Base-by-base conservation (phyloP, 1,139 yeast species). In the Hansenula lynferdii region DNA sequence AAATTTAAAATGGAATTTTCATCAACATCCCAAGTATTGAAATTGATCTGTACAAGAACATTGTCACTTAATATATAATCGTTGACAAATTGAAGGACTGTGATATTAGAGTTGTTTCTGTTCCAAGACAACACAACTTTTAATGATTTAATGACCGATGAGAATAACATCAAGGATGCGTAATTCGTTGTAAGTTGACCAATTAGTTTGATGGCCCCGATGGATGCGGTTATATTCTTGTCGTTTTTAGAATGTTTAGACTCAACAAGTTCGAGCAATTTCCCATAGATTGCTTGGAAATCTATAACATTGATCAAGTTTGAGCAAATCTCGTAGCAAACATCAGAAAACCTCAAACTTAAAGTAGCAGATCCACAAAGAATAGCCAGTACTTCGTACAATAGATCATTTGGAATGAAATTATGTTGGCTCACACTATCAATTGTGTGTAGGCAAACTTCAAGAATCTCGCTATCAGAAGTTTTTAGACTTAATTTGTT, bases 361-460 rank as follows among this genome's bases (percentile, higher is more conserved):
- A 68, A 45, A 10, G 64, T 57, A 16, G 65, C 50, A 0, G 77
- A 72, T 5, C 75, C 74, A 41, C 84, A 73, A 5, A 81, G 50
- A 11, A 77, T 66, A 32, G 66, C 68, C 5, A 80, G 52, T 2
- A 69, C 58, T 16, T 62, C 61, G 36, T 57, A 56, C 26, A 76
- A 52, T 27, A 61, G 55, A 2, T 60, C 52, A 8, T 59, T 44
- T 0, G 85, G 84, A 3, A 80, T 54, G 21, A 59, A 53, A 1
- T 82, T 80, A 45, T 65, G 72, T 1, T 69, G 53, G 36, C 75
- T 62, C 5, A 75, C 61, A 0, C 76, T 59, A 35, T 72, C 72
- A 17, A 81, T 50, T 9, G 77, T 46, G 3, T 62, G 64, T n/a
- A 79, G 52, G 28, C 76, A 64, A 8, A 64, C 53, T n/a, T 57